Evolutionary conservation across 2,329 filamentous ascomycete species (phyloP).

Genomic region (Epichloe uncinata): DNA sequence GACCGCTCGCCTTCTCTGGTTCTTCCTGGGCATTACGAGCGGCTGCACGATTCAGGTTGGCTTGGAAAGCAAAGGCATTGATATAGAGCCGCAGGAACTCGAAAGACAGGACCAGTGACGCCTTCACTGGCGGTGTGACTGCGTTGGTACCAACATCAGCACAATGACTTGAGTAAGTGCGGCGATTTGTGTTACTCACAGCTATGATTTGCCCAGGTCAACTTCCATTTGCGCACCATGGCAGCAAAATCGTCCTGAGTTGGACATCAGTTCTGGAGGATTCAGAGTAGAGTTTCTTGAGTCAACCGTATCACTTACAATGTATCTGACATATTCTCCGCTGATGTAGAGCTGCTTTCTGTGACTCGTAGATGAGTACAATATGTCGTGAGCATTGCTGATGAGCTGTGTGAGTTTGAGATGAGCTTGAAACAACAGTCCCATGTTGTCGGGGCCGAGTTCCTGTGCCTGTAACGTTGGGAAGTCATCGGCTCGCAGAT

Average conservation of each 20-base stretch:
- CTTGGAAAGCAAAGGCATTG: slow-evolving; percentile 64
- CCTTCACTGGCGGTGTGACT: slow-evolving; percentile 52
- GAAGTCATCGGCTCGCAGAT: slow-evolving; percentile 52
- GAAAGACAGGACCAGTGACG: slow-evolving; percentile 55
- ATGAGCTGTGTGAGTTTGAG: slow-evolving; percentile 60
- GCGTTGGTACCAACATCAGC: background rate
- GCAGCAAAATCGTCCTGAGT: slow-evolving; percentile 50
- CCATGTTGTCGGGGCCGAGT: slow-evolving; percentile 51
- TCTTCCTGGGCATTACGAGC: slow-evolving; percentile 18
- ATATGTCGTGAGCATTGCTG: slow-evolving; percentile 59
- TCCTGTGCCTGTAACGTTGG: slow-evolving; percentile 47
- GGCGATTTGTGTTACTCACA: slow-evolving; percentile 28
- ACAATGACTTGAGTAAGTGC: background rate
- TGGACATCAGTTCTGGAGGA: background rate
- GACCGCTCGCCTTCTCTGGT: slow-evolving; percentile 22
- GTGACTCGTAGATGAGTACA: slow-evolving; percentile 58
- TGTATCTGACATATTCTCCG: slow-evolving; percentile 61
- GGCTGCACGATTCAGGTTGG: slow-evolving; percentile 42
- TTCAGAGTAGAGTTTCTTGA: background rate
- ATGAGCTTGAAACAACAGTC: slow-evolving; percentile 56
- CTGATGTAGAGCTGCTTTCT: slow-evolving; percentile 57
- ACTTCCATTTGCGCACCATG: slow-evolving; percentile 57
- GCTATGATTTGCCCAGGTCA: slow-evolving; percentile 51
- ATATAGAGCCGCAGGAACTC: slow-evolving; percentile 62
- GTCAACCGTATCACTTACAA: slow-evolving; percentile 21